Evolutionary conservation across 2,329 filamentous ascomycete genomes (phyloP), one percentile per base, ranked within the genome.

Genomic region (Albophoma yamanashiensis): DNA sequence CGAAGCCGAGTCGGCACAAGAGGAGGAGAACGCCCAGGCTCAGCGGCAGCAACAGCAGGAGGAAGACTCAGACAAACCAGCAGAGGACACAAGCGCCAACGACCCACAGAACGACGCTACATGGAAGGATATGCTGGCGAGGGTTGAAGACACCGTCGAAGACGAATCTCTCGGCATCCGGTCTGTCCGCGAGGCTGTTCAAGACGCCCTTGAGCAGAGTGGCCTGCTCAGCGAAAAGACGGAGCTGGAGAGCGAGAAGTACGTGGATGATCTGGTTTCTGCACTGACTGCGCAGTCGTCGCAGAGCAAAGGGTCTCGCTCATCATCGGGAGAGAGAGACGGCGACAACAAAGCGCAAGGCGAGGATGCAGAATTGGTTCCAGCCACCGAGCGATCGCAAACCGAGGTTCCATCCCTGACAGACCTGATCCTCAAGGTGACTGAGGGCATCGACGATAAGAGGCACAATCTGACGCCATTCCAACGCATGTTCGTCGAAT

Each of bases 141-240:
- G 78, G 68, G 80, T 84, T 17, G 81, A 84, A 59, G 76, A 83
- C 58, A 79, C 80, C 2, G 79, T 86, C 58, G 80, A 84, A 62
- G 79, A 82, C 62, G 83, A 86, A 57, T 79, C 82, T 55, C 71
- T 78, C 14, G 82, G 82, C 34, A 68, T 82, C 38, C 75, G 75
- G 7, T 75, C 76, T 11, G 79, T 85, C 20, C 75, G 79, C 55
- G 81, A 83, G 60, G 79, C 80, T 6, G 79, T 85, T 31, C 76
- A 81, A 61, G 76, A 82, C 52, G 82, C 82, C 1, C 73, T 85
- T 2, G 76, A 80, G 61, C 77, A 82, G 67, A 82, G 79, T 61
- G 81, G 81, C 3, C 74, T 85, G 8, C 71, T 84, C 20, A 72
- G 71, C 25, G 75, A 73, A 17, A 77, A 74, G 58, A 76, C 77